Base-by-base conservation (phyloP, 306 rosid species). In the Vachellia pachyceras region DNA sequence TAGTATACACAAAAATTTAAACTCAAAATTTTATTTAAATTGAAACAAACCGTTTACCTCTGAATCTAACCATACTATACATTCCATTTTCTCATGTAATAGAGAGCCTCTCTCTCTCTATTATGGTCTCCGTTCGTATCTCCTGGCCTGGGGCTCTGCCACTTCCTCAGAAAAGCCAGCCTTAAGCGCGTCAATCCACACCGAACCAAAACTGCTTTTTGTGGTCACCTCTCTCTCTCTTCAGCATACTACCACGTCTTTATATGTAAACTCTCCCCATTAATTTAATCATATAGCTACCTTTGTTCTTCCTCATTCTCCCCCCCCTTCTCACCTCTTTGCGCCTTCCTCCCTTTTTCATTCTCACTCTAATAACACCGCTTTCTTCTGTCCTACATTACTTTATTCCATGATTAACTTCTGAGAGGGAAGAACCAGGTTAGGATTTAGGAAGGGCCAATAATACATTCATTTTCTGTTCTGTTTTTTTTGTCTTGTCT, bases 131-230 rank as follows among this genome's bases (percentile, higher is more conserved):
- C 33, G 2, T 29, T 29, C 33, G n/a, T n/a, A 29, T 1, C 33
- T 29, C 33, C 76, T 49, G 55, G 55, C n/a, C n/a, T n/a, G n/a
- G n/a, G n/a, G 20, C 55, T 49, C 58, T 40, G 17, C 80, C 50
- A 33, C 83, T 73, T 3, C 78, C 20, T 39, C 67, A 0, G 7
- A 63, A 49, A 74, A 67, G 49, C 63, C 80, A 65, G 77, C 78
- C 87, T 2, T 76, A 87, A 76, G 84, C 86, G 69, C 69, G 69
- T 64, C 69, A 14, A 64, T 60, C 64, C 3, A 29, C 54, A 25
- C 52, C 33, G 17, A 36, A 22, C 42, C 44, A 14, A 33, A 77
- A 68, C 77, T 81, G 47, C 76, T 50, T 61, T 42, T 77, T 47
- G 83, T 60, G 79, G 72, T 77, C 84, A 42, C 40, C 12, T 18